Conservation (phyloP, 208 protist genomes). For the Wallacemonas collosoma region DNA sequence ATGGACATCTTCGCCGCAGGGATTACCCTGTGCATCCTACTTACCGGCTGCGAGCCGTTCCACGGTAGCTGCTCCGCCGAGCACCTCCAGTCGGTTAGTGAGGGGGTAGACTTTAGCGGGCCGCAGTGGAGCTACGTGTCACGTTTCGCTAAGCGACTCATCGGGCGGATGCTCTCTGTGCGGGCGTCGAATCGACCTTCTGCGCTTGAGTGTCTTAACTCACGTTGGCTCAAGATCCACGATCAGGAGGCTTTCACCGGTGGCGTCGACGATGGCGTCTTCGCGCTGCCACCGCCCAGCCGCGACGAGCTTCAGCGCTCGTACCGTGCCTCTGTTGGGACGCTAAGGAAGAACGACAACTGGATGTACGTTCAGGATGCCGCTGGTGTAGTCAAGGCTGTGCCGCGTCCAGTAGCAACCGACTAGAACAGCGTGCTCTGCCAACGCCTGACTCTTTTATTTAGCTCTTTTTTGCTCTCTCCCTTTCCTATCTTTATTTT, state of each 20-base stretch:
- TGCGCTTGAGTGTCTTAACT: conserved; percentile 49
- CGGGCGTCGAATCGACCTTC: conserved; percentile 41
- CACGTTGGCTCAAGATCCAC: conserved; percentile 33
- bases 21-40: conserved; percentile 54
- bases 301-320: conserved; percentile 29
- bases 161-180: conserved; percentile 46
- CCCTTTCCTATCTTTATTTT: conserved; percentile 6
- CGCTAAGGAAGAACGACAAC: conserved; percentile 42
- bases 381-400: conserved; percentile 33
- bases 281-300: conserved; percentile 10
- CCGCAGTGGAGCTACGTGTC: conserved; percentile 56
- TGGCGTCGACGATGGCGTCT: conserved; percentile 18
- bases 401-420: conserved; percentile 28
- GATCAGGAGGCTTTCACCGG: conserved; percentile 20
- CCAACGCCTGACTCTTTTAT: neutral
- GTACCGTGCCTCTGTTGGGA: conserved; percentile 35
- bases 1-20: conserved; percentile 73
- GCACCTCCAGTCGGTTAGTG: conserved; percentile 44
- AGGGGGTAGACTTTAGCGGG: conserved; percentile 41
- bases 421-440: conserved; percentile 14
- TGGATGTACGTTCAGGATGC: conserved; percentile 46
- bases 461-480: neutral
- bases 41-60: conserved; percentile 64
- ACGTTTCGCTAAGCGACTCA: conserved; percentile 35
- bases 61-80: conserved; percentile 37